Evolutionary conservation across 345 rosid genomes (phyloP).

Genomic region (Hypericum perforatum): DNA sequence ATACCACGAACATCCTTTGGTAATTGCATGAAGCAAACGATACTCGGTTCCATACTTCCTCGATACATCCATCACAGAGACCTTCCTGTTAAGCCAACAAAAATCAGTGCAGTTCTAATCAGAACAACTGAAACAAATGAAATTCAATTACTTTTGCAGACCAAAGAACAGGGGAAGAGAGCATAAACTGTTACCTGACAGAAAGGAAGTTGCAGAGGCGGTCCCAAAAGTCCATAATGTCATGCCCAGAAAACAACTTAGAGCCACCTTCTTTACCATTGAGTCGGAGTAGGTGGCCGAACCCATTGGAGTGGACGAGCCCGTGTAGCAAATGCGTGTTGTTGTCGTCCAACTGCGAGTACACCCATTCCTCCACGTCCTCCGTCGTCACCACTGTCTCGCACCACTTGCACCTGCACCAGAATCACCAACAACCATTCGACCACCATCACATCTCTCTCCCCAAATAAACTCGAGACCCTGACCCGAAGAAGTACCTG

Average conservation of each 20-base stretch:
- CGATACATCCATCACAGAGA: constrained; percentile 66
- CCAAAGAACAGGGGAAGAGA: neutral
- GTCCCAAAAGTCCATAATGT: constrained; percentile 76
- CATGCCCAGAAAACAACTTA: constrained; percentile 36
- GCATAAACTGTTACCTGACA: constrained; percentile 32
- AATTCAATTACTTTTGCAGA: too few relatives aligned
- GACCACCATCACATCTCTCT: neutral
- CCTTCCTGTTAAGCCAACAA: constrained; percentile 32
- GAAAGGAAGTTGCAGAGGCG: constrained; percentile 39
- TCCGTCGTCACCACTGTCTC: constrained; percentile 22
- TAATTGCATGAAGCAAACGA: constrained; percentile 46
- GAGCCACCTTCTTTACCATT: constrained; percentile 78
- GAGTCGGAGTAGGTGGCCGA: constrained; percentile 55
- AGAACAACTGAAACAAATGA: too few relatives aligned
- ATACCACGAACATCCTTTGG: constrained; percentile 58
- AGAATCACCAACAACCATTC: too few relatives aligned
- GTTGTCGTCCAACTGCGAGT: constrained; percentile 44
- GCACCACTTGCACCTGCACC: constrained; percentile 43
- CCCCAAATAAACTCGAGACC: too few relatives aligned
- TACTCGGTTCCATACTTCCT: constrained; percentile 54
- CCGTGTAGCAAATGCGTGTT: constrained; percentile 57
- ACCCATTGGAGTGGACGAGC: constrained; percentile 66
- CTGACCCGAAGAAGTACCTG: constrained; percentile 13
- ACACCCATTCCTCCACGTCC: constrained; percentile 50
- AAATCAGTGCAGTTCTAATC: too few relatives aligned